Base-by-base conservation (phyloP, 805 yeast genomes). In the Dipodascus albidus region DNA sequence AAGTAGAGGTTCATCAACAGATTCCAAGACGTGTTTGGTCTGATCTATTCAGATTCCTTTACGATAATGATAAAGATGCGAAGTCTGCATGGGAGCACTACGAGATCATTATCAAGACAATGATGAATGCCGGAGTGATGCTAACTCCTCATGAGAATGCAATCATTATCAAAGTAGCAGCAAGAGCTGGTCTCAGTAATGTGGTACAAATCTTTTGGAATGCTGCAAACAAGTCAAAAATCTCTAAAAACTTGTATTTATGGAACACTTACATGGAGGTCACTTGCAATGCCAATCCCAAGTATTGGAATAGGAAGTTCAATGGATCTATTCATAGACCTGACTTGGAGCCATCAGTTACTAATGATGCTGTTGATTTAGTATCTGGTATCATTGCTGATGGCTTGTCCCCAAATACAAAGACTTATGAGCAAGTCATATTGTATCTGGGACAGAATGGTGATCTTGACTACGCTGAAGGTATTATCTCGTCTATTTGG, bases 251-350 rank as follows among this genome's bases (percentile, higher is more conserved):
- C 21, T 55, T 63, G 15, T 57, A 56, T 21, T 61, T 66, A 49
- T 67, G 70, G 70, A 68, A 68, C 57, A 61, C 60, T 31, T 68
- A 67, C 53, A 63, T 68, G 35, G 50, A 49, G 53, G 70, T 67
- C 1, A 55, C 62, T 4, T 63, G 67, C 47, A 52, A 60, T 33
- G 66, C 63, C 9, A 58, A 58, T 51, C 63, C 65, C 44, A 53
- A 50, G 42, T 59, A 54, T 53, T 67, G 68, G 69, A 59, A 61
- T 21, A 53, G 51, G 53, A 51, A 48, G 20, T 50, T 38, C 49
- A 49, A n/a, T 23, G 3, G 48, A 48, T 3, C 24, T 23, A 4
- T 15, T 19, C 22, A 19, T 50, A 38, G 31, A 48, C 47, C 44
- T 48, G 50, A n/a, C 54, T 41, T 15, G 50, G 53, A 35, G 48